phyloP scores from a whole-genome alignment of 2,329 filamentous ascomycete genomes.

The Lasiodiplodia hormozganensis region DNA sequence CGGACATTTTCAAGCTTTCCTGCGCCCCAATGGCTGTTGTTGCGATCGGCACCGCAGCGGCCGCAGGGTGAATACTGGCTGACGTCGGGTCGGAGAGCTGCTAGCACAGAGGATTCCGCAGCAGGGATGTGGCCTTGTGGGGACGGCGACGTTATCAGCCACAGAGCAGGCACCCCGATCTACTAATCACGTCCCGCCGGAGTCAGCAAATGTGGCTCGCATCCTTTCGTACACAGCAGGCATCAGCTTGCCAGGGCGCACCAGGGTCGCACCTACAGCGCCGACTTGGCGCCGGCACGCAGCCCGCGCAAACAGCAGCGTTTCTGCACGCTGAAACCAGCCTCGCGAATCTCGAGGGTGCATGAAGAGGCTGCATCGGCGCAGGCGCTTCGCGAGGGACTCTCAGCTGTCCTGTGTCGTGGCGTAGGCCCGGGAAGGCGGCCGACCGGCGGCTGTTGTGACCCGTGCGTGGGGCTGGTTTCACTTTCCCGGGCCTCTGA shows the following conservation, averaged over 20 bases:
- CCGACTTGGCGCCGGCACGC: background rate
- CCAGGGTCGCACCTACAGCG: background rate
- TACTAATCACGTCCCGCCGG: background rate
- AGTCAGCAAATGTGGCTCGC: slow-evolving; percentile 16
- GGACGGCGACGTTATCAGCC: background rate
- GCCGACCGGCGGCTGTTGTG: slow-evolving; percentile 2
- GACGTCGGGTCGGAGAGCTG: background rate
- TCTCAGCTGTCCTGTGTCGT: background rate
- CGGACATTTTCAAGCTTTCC: background rate
- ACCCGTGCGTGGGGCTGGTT: slow-evolving; percentile 20
- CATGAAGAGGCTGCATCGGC: too few relatives aligned
- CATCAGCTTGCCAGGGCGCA: background rate
- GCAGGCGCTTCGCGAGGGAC: slow-evolving; percentile 1
- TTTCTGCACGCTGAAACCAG: slow-evolving; percentile 9
- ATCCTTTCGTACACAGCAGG: background rate
- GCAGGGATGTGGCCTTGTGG: background rate
- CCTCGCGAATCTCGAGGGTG: slow-evolving; percentile 3
- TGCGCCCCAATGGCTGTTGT: background rate
- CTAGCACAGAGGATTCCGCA: background rate
- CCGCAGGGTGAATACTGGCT: background rate
- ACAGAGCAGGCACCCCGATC: slow-evolving; percentile 1
- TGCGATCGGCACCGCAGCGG: background rate
- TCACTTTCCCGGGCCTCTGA: slow-evolving; percentile 12
- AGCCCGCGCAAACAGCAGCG: slow-evolving; percentile 9
- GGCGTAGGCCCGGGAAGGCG: background rate